Evolutionary conservation across 352 stramenopile genomes (phyloP).

Genomic region (Phytophthora ramorum): DNA sequence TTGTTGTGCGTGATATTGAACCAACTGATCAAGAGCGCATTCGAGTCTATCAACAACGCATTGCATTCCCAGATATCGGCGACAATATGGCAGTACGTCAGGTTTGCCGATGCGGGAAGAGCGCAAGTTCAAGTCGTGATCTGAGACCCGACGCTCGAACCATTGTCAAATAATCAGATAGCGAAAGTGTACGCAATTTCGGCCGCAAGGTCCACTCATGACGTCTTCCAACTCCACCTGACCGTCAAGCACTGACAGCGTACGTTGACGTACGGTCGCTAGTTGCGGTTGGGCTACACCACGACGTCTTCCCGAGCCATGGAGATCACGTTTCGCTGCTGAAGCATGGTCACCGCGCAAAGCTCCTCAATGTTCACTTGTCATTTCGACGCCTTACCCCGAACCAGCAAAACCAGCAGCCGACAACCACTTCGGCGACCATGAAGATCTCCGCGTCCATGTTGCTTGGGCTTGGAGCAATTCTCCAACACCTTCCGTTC

Average conservation of each 20-base stretch:
- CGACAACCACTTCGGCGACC: constrained; percentile 11
- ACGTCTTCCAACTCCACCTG: not conserved
- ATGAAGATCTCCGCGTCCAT: constrained; percentile 38
- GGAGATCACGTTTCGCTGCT: not conserved
- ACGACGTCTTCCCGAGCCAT: not conserved
- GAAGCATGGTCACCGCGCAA: not conserved
- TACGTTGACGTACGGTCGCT: constrained; percentile 11
- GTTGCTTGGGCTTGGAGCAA: constrained; percentile 25
- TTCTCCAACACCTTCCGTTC: constrained; percentile 31
- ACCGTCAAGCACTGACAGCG: constrained; percentile 23
- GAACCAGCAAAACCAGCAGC: constrained; percentile 19
- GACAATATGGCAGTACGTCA: not conserved
- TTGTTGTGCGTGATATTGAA: too few species aligned
- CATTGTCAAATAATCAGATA: constrained; percentile 8
- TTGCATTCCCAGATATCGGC: not conserved
- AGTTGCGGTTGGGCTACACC: not conserved
- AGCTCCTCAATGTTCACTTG: constrained; percentile 34
- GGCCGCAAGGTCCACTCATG: not conserved
- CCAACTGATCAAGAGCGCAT: too few species aligned
- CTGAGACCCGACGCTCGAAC: not conserved
- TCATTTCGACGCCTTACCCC: constrained; percentile 32
- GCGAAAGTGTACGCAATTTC: not conserved
- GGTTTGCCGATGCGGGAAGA: not conserved
- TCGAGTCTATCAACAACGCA: too few species aligned
- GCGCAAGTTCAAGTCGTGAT: constrained; percentile 2